Conservation (phyloP, 495 filamentous ascomycete genomes). For the Paragyromitra xinjiangensis region DNA sequence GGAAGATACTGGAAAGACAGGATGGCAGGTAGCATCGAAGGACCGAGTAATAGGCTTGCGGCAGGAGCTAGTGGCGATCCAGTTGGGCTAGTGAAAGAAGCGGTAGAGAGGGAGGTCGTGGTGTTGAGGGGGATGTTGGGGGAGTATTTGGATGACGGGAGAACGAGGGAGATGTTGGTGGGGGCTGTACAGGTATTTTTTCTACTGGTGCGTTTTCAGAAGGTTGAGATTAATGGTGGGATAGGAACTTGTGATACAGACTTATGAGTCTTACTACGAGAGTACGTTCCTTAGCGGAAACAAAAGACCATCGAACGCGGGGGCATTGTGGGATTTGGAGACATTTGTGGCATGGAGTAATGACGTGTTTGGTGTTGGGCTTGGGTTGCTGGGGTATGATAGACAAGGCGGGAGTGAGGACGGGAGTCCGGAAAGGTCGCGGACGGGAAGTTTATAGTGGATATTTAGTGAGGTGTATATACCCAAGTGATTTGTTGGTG, state of each 20-base stretch:
- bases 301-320: conserved; percentile 37
- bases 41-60: conserved; percentile 12
- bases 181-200: conserved; percentile 65
- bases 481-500: conserved; percentile 74
- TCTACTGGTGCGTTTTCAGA: no score
- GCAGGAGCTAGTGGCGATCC: conserved; percentile 47
- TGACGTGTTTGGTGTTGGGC: conserved; percentile 66
- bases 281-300: conserved; percentile 48
- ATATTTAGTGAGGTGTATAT: conserved; percentile 6
- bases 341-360: conserved; percentile 70
- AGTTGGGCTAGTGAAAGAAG: conserved; percentile 26
- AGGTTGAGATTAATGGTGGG: conserved; percentile 5
- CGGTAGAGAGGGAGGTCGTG: conserved; percentile 50
- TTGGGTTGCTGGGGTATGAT: conserved; percentile 58
- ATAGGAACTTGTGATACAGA: conserved; percentile 66
- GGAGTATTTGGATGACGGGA: conserved; percentile 68
- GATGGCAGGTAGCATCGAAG: conserved; percentile 52
- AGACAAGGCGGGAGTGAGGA: conserved; percentile 59
- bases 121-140: conserved; percentile 60
- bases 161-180: conserved; percentile 71
- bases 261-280: conserved; percentile 70
- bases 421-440: conserved; percentile 53
- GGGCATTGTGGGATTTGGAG: conserved; percentile 70
- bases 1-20: conserved; percentile 50
- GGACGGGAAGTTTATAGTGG: conserved; percentile 51